phyloP scores from a whole-genome alignment of 495 filamentous ascomycete genomes.

The Xylaria grammica region DNA sequence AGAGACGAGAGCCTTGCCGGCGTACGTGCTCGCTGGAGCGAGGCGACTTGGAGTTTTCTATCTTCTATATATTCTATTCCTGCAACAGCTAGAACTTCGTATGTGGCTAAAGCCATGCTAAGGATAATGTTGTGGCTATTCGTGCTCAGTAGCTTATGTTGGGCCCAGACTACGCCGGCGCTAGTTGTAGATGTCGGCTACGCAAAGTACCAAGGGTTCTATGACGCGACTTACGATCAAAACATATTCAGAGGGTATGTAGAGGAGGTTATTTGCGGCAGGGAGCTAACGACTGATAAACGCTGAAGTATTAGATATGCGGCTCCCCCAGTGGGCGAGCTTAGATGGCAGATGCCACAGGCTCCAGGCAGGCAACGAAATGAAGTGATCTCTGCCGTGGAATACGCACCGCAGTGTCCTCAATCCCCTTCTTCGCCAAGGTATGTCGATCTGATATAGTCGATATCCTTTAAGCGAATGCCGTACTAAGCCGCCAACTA shows the following conservation, averaged over 20 bases:
- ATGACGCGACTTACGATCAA: slow-evolving; percentile 28
- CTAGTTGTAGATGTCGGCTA: slow-evolving; percentile 41
- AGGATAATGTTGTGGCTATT: slow-evolving; percentile 6
- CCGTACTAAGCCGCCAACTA: slow-evolving; percentile 17
- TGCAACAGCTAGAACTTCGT: not conserved
- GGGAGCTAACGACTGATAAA: slow-evolving; percentile 8
- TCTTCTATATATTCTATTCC: not conserved
- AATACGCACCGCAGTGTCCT: slow-evolving; percentile 32
- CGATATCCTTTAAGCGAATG: not conserved
- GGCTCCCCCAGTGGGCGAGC: slow-evolving; percentile 34
- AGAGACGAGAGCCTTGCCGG: not conserved
- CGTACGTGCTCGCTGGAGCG: not conserved
- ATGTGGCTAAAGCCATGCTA: slow-evolving; percentile 17
- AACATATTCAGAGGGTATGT: slow-evolving; percentile 38
- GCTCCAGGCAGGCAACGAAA: slow-evolving; percentile 31
- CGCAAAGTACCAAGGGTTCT: slow-evolving; percentile 36
- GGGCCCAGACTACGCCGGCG: slow-evolving; percentile 12
- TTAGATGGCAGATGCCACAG: slow-evolving; percentile 41
- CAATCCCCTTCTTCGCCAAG: slow-evolving; percentile 18
- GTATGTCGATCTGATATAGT: slow-evolving; percentile 17
- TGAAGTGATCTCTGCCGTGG: slow-evolving; percentile 29
- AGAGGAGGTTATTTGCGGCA: not conserved
- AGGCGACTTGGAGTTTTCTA: not conserved
- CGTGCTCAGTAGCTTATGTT: slow-evolving; percentile 4
- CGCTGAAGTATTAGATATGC: slow-evolving; percentile 39